Base-by-base conservation (phyloP, 1,284 basidiomycete species). In the Cystobasidiaceae sp. region DNA sequence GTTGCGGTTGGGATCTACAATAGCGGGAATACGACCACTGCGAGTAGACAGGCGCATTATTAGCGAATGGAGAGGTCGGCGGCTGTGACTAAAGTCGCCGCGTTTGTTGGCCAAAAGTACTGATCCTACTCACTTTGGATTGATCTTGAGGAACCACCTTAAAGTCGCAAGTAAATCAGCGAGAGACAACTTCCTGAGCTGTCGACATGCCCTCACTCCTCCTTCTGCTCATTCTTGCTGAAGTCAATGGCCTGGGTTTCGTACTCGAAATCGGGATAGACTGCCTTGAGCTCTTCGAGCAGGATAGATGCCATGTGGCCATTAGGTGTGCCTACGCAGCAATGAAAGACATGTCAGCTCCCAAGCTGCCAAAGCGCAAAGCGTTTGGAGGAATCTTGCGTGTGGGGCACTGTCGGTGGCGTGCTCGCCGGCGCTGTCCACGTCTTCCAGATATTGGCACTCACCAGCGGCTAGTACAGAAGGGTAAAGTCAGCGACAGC, bases 101-200 rank as follows among this genome's bases (percentile, higher is more conserved):
- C 23, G 7, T n/a, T n/a, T n/a, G n/a, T n/a, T n/a, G n/a, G n/a
- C n/a, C n/a, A n/a, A n/a, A n/a, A n/a, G n/a, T n/a, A n/a, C n/a
- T n/a, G n/a, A n/a, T n/a, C n/a, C n/a, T 9, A 84, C 78, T 1
- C 85, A 86, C 74, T 83, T 87, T 34, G 80, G 85, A 74, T 87
- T 87, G 71, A 87, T 76, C 68, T 81, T 73, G 25, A 58, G 45
- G 67, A 60, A 69, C 66, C 66, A 65, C 32, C 64, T 50, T 9
- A n/a, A 28, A 19, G n/a, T n/a, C n/a, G n/a, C n/a, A 37, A 27
- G 59, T 17, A n/a, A 8, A 46, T 13, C 32, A 50, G 19, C 8
- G 27, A 33, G 21, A 43, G 27, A 30, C 15, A 9, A 19, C 2
- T 7, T 17, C 28, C 11, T 19, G 13, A 32, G 39, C n/a, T n/a